phyloP scores from a whole-genome alignment of 441 rosid genomes.

The Sinapis alba region DNA sequence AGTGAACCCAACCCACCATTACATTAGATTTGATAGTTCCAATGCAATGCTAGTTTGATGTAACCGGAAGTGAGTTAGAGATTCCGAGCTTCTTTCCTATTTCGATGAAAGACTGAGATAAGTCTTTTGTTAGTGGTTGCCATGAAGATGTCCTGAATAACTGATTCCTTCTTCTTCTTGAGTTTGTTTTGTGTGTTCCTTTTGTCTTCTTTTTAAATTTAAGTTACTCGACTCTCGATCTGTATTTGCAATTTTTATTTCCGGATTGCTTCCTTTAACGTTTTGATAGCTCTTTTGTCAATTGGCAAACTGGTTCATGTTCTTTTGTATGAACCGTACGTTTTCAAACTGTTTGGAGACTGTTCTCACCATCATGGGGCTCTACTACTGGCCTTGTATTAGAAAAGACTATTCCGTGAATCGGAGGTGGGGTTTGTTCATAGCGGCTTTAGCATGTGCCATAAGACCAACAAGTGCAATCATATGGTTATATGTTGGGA shows the following conservation, averaged over 20 bases:
- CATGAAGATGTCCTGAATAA: too few relatives aligned
- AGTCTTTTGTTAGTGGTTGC: neutral
- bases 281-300: slow-evolving; percentile 73
- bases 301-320: slow-evolving; percentile 84
- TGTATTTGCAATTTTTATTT: neutral
- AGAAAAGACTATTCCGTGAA: slow-evolving; percentile 48
- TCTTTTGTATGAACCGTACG: slow-evolving; percentile 89
- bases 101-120: neutral
- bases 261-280: slow-evolving; percentile 54
- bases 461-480: slow-evolving; percentile 88
- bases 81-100: neutral
- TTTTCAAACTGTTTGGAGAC: slow-evolving; percentile 92
- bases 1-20: slow-evolving; percentile 4
- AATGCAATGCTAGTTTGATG: neutral
- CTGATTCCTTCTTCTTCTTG: too few relatives aligned
- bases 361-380: slow-evolving; percentile 76
- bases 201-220: too few relatives aligned
- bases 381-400: slow-evolving; percentile 87
- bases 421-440: slow-evolving; percentile 73
- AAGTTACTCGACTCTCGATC: too few relatives aligned
- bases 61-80: neutral
- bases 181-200: too few relatives aligned
- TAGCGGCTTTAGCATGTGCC: slow-evolving; percentile 87
- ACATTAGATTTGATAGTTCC: neutral
- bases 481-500: slow-evolving; percentile 86